Percentiles rank a stretch among this genome's conserved stretches.
phyloP scores from a whole-genome alignment of 768 basidiomycete genomes.

The Harrya chromipes region DNA sequence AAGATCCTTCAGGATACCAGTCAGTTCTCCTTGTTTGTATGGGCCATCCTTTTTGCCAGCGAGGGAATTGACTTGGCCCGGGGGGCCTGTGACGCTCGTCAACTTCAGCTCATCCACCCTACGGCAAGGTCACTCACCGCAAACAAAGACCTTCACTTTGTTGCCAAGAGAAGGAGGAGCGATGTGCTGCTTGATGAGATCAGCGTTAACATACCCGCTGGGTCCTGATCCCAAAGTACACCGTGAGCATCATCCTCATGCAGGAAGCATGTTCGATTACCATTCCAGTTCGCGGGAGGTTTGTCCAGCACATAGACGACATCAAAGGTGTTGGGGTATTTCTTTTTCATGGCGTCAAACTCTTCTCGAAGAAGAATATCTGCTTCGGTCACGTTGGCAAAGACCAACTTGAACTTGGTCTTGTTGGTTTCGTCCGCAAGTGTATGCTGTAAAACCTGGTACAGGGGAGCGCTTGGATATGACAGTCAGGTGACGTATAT shows the following conservation, averaged over 20 bases:
- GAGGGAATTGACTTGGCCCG: slow-evolving; percentile 82
- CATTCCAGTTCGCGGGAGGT: slow-evolving; percentile 54
- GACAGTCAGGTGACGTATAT: slow-evolving; percentile 1
- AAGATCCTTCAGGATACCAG: slow-evolving; percentile 80
- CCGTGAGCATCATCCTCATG: slow-evolving; percentile 2
- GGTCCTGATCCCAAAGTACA: slow-evolving; percentile 40
- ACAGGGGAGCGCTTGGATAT: slow-evolving; percentile 66
- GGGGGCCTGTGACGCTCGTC: slow-evolving; percentile 51
- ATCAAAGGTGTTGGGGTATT: slow-evolving; percentile 69
- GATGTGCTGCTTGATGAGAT: slow-evolving; percentile 73
- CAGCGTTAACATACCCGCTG: slow-evolving; percentile 70
- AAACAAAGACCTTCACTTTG: slow-evolving; percentile 87
- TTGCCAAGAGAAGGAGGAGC: slow-evolving; percentile 59
- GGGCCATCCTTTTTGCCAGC: slow-evolving; percentile 83
- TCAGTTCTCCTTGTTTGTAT: slow-evolving; percentile 78
- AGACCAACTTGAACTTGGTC: slow-evolving; percentile 92
- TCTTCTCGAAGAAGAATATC: slow-evolving; percentile 88
- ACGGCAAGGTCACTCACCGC: slow-evolving; percentile 52
- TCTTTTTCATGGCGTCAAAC: slow-evolving; percentile 65
- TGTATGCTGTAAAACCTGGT: slow-evolving; percentile 77
- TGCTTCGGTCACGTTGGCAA: slow-evolving; percentile 83
- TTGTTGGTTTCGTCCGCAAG: slow-evolving; percentile 74
- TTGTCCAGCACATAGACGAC: slow-evolving; percentile 88
- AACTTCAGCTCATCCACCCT: neutral
- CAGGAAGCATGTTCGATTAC: slow-evolving; percentile 34